phyloP scores from a whole-genome alignment of 2,329 filamentous ascomycete genomes.

The Fusarium mangiferae region DNA sequence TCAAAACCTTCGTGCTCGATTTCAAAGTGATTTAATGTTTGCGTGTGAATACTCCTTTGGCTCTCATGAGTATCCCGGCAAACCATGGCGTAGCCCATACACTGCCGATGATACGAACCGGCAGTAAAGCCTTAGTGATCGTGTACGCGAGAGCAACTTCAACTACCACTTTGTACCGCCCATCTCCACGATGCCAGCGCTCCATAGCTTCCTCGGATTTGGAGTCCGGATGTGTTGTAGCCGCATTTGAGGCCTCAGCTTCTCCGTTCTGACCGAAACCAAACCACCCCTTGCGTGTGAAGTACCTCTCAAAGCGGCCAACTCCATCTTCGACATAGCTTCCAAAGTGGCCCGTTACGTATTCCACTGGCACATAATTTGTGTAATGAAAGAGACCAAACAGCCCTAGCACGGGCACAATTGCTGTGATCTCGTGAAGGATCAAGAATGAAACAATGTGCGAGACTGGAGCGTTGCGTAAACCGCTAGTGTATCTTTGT shows the following conservation, averaged over 20 bases:
- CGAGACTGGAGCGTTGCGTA: slow-evolving; percentile 81
- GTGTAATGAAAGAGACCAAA: slow-evolving; percentile 83
- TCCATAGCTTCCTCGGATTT: slow-evolving; percentile 46
- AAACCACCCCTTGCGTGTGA: slow-evolving; percentile 85
- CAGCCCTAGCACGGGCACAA: slow-evolving; percentile 81
- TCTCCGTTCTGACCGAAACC: slow-evolving; percentile 59
- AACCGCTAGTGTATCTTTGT: slow-evolving; percentile 73
- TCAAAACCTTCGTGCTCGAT: slow-evolving; percentile 13
- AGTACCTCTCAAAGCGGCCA: slow-evolving; percentile 80
- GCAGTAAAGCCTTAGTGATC: slow-evolving; percentile 86
- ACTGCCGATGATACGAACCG: slow-evolving; percentile 79
- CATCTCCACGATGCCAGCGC: slow-evolving; percentile 53
- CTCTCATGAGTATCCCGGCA: slow-evolving; percentile 70
- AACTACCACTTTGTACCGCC: slow-evolving; percentile 66
- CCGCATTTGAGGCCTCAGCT: not conserved
- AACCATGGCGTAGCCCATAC: slow-evolving; percentile 95
- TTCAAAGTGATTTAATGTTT: slow-evolving; percentile 38
- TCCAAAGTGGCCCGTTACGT: slow-evolving; percentile 62
- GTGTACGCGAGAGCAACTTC: slow-evolving; percentile 90
- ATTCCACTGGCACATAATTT: slow-evolving; percentile 72
- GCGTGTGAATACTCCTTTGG: slow-evolving; percentile 46
- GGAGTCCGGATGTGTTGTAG: slow-evolving; percentile 7
- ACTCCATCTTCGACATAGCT: slow-evolving; percentile 69
- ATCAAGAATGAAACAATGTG: slow-evolving; percentile 89
- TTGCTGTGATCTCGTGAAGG: slow-evolving; percentile 90